phyloP scores from a whole-genome alignment of 148 eudicot species.

The Diospyros kaki region DNA sequence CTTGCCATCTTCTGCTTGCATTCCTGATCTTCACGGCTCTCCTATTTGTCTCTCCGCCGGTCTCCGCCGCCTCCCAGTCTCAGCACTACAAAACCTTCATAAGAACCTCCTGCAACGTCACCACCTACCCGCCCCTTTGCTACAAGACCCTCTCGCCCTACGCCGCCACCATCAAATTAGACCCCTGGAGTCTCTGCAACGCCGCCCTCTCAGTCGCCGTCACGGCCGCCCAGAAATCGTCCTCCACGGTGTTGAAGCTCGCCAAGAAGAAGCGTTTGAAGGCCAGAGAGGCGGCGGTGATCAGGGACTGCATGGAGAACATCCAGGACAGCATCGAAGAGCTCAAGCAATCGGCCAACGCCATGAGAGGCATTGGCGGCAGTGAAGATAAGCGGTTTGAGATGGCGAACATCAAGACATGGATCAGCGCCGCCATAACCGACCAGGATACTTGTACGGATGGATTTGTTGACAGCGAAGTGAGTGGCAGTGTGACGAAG shows the following conservation, averaged over 20 bases:
- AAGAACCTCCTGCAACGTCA: constrained; percentile 31
- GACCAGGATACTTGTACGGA: constrained; percentile 57
- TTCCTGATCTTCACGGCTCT: neutral
- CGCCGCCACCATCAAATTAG: constrained; percentile 26
- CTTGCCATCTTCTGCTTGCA: too few relatives aligned
- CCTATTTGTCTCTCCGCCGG: neutral
- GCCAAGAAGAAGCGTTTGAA: constrained; percentile 13
- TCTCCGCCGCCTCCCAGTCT: constrained; percentile 10
- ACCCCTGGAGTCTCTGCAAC: constrained; percentile 28
- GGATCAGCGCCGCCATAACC: constrained; percentile 59
- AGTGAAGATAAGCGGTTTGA: constrained; percentile 20
- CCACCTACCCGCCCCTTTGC: constrained; percentile 52
- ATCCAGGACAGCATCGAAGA: constrained; percentile 17
- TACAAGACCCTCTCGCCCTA: constrained; percentile 28
- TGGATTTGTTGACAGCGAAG: constrained; percentile 32
- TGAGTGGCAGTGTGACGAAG: constrained; percentile 21
- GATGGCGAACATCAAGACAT: constrained; percentile 43
- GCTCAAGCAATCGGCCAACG: constrained; percentile 27
- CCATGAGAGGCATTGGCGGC: constrained; percentile 10
- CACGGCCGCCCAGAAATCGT: constrained; percentile 21
- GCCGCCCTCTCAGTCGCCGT: constrained; percentile 33
- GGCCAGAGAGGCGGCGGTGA: constrained; percentile 19
- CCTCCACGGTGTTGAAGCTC: constrained; percentile 17
- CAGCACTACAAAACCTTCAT: constrained; percentile 23
- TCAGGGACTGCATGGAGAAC: constrained; percentile 35